Evolutionary conservation across 2,329 filamentous ascomycete species (phyloP).

Genomic region (Zasmidium angulare): DNA sequence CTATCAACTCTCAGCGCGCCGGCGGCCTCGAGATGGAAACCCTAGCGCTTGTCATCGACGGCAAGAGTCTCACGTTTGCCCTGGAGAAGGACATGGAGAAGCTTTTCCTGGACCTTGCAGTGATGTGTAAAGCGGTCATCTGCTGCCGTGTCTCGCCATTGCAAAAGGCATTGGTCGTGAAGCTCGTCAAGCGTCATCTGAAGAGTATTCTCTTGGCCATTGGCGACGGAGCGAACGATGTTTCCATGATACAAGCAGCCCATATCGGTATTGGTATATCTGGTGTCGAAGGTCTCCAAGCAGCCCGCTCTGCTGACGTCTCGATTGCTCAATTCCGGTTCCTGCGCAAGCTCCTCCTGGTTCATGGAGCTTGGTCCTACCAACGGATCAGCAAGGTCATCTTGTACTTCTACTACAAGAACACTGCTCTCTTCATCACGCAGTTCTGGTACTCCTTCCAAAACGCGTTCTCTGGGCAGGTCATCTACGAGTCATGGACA

Average conservation of each 20-base stretch:
- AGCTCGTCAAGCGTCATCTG: conserved; percentile 92
- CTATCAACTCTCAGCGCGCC: conserved; percentile 79
- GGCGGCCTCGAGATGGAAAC: conserved; percentile 78
- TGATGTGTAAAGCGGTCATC: conserved; percentile 98
- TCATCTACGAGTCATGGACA: conserved; percentile 99
- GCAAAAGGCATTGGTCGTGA: conserved; percentile 96
- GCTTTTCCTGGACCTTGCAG: conserved; percentile 84
- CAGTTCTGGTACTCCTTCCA: conserved; percentile 96
- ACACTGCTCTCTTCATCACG: conserved; percentile 97
- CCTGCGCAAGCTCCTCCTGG: conserved; percentile 86
- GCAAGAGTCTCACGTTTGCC: conserved; percentile 89
- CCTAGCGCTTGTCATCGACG: conserved; percentile 90
- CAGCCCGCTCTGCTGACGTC: conserved; percentile 91
- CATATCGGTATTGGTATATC: conserved; percentile 98
- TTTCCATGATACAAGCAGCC: conserved; percentile 99
- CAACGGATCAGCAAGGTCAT: conserved; percentile 97
- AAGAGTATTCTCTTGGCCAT: conserved; percentile 92
- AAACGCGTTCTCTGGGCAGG: conserved; percentile 95
- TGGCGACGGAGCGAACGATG: conserved; percentile 96
- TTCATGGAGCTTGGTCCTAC: conserved; percentile 97
- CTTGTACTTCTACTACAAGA: conserved; percentile 99
- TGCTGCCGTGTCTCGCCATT: conserved; percentile 94
- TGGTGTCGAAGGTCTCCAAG: conserved; percentile 93
- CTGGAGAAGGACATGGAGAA: conserved; percentile 93
- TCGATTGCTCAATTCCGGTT: conserved; percentile 95